Conservation (phyloP, 2,329 filamentous ascomycete genomes). For the Fusarium tuaranense region DNA sequence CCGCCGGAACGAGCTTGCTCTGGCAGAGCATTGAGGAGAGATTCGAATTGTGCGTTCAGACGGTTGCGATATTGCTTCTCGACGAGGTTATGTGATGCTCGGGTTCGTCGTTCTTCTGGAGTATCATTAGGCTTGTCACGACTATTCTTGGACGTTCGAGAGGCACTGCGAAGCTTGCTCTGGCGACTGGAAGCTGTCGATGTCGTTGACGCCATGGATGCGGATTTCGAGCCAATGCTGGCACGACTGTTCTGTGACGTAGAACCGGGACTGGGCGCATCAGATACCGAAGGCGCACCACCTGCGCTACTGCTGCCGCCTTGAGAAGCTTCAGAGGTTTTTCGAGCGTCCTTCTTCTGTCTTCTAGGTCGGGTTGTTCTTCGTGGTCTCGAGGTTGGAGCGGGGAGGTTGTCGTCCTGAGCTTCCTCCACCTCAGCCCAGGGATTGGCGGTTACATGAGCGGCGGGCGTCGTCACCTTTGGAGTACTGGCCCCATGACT, state of each 20-base stretch:
- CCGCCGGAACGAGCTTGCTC: conserved; percentile 36
- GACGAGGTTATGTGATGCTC: conserved; percentile 44
- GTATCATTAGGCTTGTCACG: conserved; percentile 43
- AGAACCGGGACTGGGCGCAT: conserved; percentile 41
- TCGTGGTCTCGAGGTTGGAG: conserved; percentile 28
- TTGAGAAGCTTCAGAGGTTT: conserved; percentile 32
- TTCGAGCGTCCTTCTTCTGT: conserved; percentile 36
- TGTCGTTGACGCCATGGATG: conserved; percentile 37
- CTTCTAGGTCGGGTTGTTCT: conserved; percentile 31
- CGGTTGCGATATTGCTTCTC: conserved; percentile 46
- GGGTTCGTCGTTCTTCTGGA: conserved; percentile 43
- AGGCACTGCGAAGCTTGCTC: conserved; percentile 44
- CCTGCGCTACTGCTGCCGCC: conserved; percentile 33
- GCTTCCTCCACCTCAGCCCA: conserved; percentile 41
- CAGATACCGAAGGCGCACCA: conserved; percentile 33
- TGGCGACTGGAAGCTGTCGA: conserved; percentile 43
- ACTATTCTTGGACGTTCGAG: conserved; percentile 44
- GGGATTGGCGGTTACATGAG: conserved; percentile 35
- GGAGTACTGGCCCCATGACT: conserved; percentile 40
- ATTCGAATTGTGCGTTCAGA: conserved; percentile 44
- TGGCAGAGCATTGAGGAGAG: conserved; percentile 38
- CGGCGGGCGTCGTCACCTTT: conserved; percentile 41
- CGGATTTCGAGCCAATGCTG: conserved; percentile 39
- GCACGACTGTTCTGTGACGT: conserved; percentile 40
- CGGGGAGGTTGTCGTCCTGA: conserved; percentile 13